Conservation (phyloP, 768 basidiomycete genomes). For the Boletus eberwhitei region DNA sequence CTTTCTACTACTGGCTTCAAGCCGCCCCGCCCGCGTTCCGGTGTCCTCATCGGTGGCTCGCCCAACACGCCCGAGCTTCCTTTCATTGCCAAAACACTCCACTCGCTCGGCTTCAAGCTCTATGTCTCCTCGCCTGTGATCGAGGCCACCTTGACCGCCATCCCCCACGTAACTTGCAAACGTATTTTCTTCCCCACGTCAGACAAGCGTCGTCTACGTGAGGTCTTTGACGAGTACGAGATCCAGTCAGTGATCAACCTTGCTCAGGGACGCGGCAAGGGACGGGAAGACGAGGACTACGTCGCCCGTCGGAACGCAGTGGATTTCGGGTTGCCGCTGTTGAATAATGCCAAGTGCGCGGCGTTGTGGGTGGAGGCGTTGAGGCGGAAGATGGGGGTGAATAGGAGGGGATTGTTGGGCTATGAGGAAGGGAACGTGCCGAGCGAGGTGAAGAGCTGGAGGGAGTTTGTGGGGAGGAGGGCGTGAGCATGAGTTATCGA, state of each 20-base stretch:
- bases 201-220: conserved; percentile 92
- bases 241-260: conserved; percentile 95
- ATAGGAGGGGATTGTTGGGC: conserved; percentile 56
- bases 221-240: conserved; percentile 92
- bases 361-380: conserved; percentile 89
- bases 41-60: conserved; percentile 92
- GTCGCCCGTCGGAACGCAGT: conserved; percentile 95
- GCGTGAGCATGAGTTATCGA: conserved; percentile 36
- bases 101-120: conserved; percentile 90
- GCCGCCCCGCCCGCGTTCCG: conserved; percentile 76
- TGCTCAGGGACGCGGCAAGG: conserved; percentile 70
- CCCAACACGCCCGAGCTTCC: conserved; percentile 83
- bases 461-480: conserved; percentile 76
- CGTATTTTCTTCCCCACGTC: conserved; percentile 95
- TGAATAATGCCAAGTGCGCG: conserved; percentile 89
- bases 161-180: conserved; percentile 77
- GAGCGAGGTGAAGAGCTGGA: conserved; percentile 88
- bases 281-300: conserved; percentile 89
- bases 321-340: conserved; percentile 88
- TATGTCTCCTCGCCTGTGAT: conserved; percentile 81
- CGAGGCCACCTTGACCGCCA: conserved; percentile 74
- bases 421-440: conserved; percentile 90
- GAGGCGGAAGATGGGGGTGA: conserved; percentile 76
- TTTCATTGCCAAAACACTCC: conserved; percentile 73
- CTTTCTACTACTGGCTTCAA: conserved; percentile 96